Percentiles rank a stretch among this genome's conserved stretches.
phyloP scores from a whole-genome alignment of 495 filamentous ascomycete species.

The Usnea hakonensis region DNA sequence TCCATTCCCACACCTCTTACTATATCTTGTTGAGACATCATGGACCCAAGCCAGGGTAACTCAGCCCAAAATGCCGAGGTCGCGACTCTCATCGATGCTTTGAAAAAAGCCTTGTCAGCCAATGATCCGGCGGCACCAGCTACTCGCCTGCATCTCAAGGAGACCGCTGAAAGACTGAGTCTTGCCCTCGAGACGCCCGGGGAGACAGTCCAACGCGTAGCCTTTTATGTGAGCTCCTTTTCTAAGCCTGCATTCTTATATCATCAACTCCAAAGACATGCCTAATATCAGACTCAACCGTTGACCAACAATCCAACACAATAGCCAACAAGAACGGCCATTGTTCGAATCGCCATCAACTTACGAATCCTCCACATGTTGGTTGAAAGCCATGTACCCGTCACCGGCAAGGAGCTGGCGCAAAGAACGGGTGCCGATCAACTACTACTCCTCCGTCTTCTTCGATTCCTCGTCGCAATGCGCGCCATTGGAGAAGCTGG shows the following conservation, averaged over 20 bases:
- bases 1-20: not conserved
- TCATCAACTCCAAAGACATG: not conserved
- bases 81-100: not conserved
- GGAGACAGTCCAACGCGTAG: not conserved
- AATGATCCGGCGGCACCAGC: not conserved
- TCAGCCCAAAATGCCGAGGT: not conserved
- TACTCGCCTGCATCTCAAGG: not conserved
- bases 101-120: not conserved
- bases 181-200: not conserved
- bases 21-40: not conserved
- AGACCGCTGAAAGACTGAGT: not conserved
- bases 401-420: slow-evolving; percentile 13
- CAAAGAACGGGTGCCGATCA: slow-evolving; percentile 9
- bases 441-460: slow-evolving; percentile 13
- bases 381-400: slow-evolving; percentile 5
- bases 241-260: not conserved
- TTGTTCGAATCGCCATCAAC: not conserved
- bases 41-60: not conserved
- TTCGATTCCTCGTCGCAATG: slow-evolving; percentile 18
- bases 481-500: slow-evolving; percentile 11
- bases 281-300: too few species aligned
- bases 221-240: not conserved
- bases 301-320: not conserved
- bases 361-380: slow-evolving; percentile 10
- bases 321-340: not conserved